These are phyloP conservation scores for Wickerhamomyces bisporus DNA, from an alignment of 805 yeast genomes.

Conservation along the genomic window DNA sequence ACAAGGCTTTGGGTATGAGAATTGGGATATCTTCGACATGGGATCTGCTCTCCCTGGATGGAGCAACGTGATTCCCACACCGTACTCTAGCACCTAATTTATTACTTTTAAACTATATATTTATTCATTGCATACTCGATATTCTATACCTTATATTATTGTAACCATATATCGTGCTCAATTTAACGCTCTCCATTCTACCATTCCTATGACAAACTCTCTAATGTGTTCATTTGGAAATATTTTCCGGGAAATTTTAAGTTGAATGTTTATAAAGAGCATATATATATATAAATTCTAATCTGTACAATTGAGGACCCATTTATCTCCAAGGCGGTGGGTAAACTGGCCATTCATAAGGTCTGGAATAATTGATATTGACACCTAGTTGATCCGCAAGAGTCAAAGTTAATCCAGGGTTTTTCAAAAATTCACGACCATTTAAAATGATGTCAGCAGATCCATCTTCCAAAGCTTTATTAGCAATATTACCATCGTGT, in stretches of 20 bases:
- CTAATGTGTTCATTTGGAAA: too few relatives aligned
- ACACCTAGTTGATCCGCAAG: conserved; percentile 49
- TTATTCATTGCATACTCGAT: too few relatives aligned
- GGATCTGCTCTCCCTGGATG: conserved; percentile 1
- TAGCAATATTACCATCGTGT: conserved; percentile 30
- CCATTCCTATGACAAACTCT: too few relatives aligned
- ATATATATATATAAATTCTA: too few relatives aligned
- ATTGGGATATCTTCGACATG: conserved; percentile 2
- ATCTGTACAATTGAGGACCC: too few relatives aligned
- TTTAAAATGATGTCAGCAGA: conserved; percentile 42
- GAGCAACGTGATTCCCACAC: neutral
- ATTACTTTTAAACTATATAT: too few relatives aligned
- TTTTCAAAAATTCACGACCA: conserved; percentile 41
- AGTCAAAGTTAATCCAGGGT: conserved; percentile 44
- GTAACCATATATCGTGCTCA: too few relatives aligned
- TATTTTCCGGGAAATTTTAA: too few relatives aligned
- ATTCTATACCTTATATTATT: too few relatives aligned
- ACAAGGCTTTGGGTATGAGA: conserved; percentile 2
- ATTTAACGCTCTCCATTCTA: too few relatives aligned
- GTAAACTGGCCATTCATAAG: conserved; percentile 28
- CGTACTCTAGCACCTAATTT: too few relatives aligned
- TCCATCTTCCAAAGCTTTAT: conserved; percentile 35
- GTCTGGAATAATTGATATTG: conserved; percentile 32
- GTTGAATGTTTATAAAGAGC: too few relatives aligned
- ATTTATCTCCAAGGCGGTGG: conserved; percentile 7